A percentile compares a stretch with the other conserved stretches of the same genome.
Evolutionary conservation across 2,329 filamentous ascomycete species (phyloP).

Genomic region (Scolecobasidium constrictum): DNA sequence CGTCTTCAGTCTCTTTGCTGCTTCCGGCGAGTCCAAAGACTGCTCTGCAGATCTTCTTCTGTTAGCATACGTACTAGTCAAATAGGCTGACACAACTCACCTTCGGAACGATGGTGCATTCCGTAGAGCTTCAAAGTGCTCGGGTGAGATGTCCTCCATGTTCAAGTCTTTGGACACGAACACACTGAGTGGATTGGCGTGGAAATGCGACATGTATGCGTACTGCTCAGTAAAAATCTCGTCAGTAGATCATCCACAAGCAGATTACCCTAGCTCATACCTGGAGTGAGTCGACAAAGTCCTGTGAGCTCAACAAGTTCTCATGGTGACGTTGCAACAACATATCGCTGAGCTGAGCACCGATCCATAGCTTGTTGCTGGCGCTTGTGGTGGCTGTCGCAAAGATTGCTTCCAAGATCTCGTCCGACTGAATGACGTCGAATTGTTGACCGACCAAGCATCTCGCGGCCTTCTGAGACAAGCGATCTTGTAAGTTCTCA

Average conservation of each 20-base stretch:
- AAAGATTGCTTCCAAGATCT: conserved; percentile 64
- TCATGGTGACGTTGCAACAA: conserved; percentile 64
- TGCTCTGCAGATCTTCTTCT: conserved; percentile 19
- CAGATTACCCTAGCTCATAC: conserved; percentile 26
- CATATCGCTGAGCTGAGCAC: conserved; percentile 49
- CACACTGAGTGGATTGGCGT: conserved; percentile 63
- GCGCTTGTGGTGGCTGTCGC: conserved; percentile 49
- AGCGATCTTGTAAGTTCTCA: conserved; percentile 64
- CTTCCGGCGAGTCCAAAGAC: conserved; percentile 37
- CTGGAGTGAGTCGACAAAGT: conserved; percentile 60
- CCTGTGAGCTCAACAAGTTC: conserved; percentile 65
- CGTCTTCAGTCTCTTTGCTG: conserved; percentile 24
- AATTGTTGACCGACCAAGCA: conserved; percentile 62
- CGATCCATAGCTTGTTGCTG: conserved; percentile 49
- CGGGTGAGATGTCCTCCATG: conserved; percentile 37
- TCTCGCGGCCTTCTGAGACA: conserved; percentile 58
- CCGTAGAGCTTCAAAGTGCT: conserved; percentile 57
- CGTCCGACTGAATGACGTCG: conserved; percentile 61
- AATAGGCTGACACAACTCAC: too few species aligned
- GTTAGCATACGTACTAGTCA: not conserved
- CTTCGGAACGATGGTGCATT: conserved; percentile 57
- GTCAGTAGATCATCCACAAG: conserved; percentile 14
- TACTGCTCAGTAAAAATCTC: conserved; percentile 43
- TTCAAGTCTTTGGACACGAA: conserved; percentile 36
- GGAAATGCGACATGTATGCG: conserved; percentile 78